Conservation (phyloP, 2,329 filamentous ascomycete species). For the Aspergillus glaucus region DNA sequence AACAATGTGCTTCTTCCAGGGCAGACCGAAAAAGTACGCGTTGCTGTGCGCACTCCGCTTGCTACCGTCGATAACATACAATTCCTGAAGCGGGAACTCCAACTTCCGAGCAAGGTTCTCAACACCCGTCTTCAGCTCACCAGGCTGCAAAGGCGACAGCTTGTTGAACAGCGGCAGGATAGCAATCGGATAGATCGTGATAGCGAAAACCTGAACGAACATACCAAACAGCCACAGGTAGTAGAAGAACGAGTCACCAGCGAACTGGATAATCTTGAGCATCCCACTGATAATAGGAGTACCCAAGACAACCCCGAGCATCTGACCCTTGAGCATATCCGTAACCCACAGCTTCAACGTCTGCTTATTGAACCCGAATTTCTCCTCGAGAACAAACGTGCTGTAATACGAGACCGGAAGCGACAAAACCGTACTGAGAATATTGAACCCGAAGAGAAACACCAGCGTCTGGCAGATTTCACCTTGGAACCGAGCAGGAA, state of each 20-base stretch:
- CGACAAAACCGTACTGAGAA: slow-evolving; percentile 72
- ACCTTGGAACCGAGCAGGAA: slow-evolving; percentile 73
- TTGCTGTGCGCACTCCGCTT: slow-evolving; percentile 85
- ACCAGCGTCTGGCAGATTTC: slow-evolving; percentile 91
- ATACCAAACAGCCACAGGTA: slow-evolving; percentile 94
- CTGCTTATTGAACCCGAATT: slow-evolving; percentile 99
- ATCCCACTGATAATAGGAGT: slow-evolving; percentile 87
- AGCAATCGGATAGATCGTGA: slow-evolving; percentile 90
- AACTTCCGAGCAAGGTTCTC: slow-evolving; percentile 76
- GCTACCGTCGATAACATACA: slow-evolving; percentile 91
- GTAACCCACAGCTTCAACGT: slow-evolving; percentile 80
- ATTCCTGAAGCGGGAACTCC: slow-evolving; percentile 83
- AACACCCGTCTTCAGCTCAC: slow-evolving; percentile 78
- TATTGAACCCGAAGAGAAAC: slow-evolving; percentile 81
- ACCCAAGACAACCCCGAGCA: slow-evolving; percentile 71
- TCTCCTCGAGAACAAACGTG: slow-evolving; percentile 92
- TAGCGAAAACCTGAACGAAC: slow-evolving; percentile 84
- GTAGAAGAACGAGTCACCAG: slow-evolving; percentile 92
- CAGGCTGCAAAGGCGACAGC: slow-evolving; percentile 82
- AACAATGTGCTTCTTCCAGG: slow-evolving; percentile 99
- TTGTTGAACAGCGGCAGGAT: slow-evolving; percentile 98
- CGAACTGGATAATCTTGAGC: slow-evolving; percentile 88
- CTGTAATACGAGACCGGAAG: slow-evolving; percentile 83
- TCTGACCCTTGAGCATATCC: slow-evolving; percentile 86
- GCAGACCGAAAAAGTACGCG: slow-evolving; percentile 92